Base-by-base conservation (phyloP, 257 asterid genomes). In the Vinca minor region DNA sequence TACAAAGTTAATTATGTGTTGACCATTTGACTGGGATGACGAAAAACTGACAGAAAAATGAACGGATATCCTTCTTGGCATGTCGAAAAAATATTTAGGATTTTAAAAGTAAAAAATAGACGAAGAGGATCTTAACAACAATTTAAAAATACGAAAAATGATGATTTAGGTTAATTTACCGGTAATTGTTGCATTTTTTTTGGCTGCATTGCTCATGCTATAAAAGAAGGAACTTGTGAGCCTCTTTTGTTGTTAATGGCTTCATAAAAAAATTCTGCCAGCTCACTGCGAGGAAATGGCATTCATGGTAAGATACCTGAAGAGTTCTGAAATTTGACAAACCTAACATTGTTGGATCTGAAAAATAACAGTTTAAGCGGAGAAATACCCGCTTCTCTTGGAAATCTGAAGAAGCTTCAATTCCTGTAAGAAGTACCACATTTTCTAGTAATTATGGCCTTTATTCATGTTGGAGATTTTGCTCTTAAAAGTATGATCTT, bases 261-360 rank as follows among this genome's bases (percentile, higher is more conserved):
- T 28, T 38, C 38, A n/a, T 20, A 23, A n/a, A n/a, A 29, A 35
- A 52, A 49, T 62, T 47, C 45, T 69, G 73, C 72, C 89, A 92
- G 98, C 68, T 83, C 91, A 65, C 67, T 92, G 75, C 93, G 85
- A 79, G 98, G 98, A 66, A 92, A 92, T 69, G 85, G 82, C 69
- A 89, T 92, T 57, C 79, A 82, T 7, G 98, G 96, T 53, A 71
- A 53, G 61, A 92, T 92, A 74, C 96, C 98, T 0, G 81, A 72
- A 65, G 91, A 84, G 71, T 66, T 81, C 15, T 96, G 98, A 48
- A 85, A 89, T 76, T 81, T 92, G 77, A 73, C 91, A 26, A 85
- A 87, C 81, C 75, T 92, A 83, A 80, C 91, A 10, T 87, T 83
- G 89, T 77, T 92, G 77, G 90, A 92, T 78, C 77, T 92, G 75